Conservation (phyloP, 2,329 filamentous ascomycete genomes). For the Didymella lethalis region DNA sequence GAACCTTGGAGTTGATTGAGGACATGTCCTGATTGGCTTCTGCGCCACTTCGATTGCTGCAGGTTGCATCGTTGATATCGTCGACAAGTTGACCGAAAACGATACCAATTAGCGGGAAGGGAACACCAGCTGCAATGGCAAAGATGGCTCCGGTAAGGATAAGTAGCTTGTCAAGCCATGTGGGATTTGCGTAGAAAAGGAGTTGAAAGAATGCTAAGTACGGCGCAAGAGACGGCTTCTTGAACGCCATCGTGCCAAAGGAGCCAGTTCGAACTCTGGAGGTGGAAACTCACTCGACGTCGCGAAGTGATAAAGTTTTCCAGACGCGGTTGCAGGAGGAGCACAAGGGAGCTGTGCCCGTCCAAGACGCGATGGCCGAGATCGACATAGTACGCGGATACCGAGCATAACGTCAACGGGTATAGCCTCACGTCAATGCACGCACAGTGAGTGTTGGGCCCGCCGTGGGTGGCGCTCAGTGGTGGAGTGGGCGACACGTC, state of each 20-base stretch:
- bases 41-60: conserved; percentile 45
- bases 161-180: conserved; percentile 50
- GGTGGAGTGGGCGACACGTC: conserved; percentile 23
- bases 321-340: conserved; percentile 27
- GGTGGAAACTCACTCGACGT: conserved; percentile 25
- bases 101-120: conserved; percentile 70
- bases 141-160: conserved; percentile 51
- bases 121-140: conserved; percentile 66
- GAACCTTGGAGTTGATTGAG: conserved; percentile 65
- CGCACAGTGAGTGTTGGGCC: conserved; percentile 24
- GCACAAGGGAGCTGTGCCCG: conserved; percentile 30
- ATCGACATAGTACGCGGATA: conserved; percentile 35
- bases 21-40: conserved; percentile 41
- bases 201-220: conserved; percentile 46
- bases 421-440: conserved; percentile 30
- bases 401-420: conserved; percentile 25
- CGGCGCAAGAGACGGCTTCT: conserved; percentile 36
- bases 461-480: conserved; percentile 17
- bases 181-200: conserved; percentile 48
- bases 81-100: conserved; percentile 71
- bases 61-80: conserved; percentile 66
- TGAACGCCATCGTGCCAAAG: conserved; percentile 38
- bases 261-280: conserved; percentile 21
- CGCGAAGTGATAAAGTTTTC: conserved; percentile 31
- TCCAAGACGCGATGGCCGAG: conserved; percentile 34